Evolutionary conservation across 768 basidiomycete species (phyloP).

Genomic region (Polyporus arcularius): DNA sequence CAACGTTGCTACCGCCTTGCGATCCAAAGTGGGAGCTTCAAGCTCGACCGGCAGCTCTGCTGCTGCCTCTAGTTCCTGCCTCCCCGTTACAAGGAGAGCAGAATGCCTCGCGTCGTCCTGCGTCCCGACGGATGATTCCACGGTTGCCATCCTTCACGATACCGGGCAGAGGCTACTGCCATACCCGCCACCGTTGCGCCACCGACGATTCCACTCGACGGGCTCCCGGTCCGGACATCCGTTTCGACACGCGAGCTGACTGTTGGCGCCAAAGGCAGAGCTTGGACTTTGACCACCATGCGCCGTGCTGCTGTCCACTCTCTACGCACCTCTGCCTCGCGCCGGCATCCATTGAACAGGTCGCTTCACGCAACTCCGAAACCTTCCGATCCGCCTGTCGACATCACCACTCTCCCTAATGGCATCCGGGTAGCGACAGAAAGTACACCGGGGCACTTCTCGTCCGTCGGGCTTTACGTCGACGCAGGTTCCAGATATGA

Average conservation of each 20-base stretch:
- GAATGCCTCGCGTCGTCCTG: no score
- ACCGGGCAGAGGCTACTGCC: no score
- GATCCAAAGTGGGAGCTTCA: constrained; percentile 8
- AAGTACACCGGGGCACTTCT: constrained; percentile 89
- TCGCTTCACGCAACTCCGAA: constrained; percentile 12
- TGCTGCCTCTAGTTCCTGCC: no score
- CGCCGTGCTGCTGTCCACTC: constrained; percentile 22
- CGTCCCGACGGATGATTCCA: no score
- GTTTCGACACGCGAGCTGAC: no score
- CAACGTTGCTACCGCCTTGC: constrained; percentile 12
- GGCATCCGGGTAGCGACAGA: constrained; percentile 92
- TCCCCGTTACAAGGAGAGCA: no score
- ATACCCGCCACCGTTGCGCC: no score
- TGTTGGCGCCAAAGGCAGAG: not conserved
- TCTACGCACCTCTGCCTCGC: constrained; percentile 3
- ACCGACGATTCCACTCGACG: no score
- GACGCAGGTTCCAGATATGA: constrained; percentile 95
- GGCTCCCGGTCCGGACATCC: no score
- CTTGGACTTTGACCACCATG: constrained; percentile 20
- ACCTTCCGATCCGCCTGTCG: constrained; percentile 37
- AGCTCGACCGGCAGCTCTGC: not conserved
- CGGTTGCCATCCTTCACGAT: no score
- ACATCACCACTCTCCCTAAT: constrained; percentile 87
- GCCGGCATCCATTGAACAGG: not conserved
- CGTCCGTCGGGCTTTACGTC: constrained; percentile 89